phyloP scores from a whole-genome alignment of 2,329 filamentous ascomycete species.

The Botrytis deweyae region DNA sequence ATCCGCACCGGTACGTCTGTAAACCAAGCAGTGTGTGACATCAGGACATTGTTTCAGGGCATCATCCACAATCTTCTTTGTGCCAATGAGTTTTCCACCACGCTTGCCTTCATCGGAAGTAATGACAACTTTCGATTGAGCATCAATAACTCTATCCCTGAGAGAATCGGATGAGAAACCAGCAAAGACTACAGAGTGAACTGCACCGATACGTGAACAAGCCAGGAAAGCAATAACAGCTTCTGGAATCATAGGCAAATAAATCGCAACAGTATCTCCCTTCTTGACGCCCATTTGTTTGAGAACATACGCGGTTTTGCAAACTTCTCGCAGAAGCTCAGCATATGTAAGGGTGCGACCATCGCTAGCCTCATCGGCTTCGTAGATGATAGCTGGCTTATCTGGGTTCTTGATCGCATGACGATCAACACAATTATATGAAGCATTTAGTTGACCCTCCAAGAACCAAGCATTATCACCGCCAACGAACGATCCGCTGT shows the following conservation, averaged over 20 bases:
- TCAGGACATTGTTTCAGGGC: constrained; percentile 94
- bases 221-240: constrained; percentile 89
- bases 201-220: constrained; percentile 85
- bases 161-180: constrained; percentile 97
- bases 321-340: constrained; percentile 91
- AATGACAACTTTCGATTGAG: constrained; percentile 88
- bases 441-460: constrained; percentile 90
- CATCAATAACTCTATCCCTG: constrained; percentile 90
- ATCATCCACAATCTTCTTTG: constrained; percentile 99
- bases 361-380: constrained; percentile 86
- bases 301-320: constrained; percentile 78
- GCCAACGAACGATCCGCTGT: constrained; percentile 69
- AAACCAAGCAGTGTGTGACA: constrained; percentile 82
- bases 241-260: constrained; percentile 98
- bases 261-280: constrained; percentile 95
- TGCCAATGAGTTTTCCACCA: constrained; percentile 94
- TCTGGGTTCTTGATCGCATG: constrained; percentile 94
- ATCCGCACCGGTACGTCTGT: constrained; percentile 90
- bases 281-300: constrained; percentile 96
- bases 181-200: constrained; percentile 97
- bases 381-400: constrained; percentile 96
- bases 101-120: constrained; percentile 97
- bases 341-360: constrained; percentile 89
- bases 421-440: constrained; percentile 95
- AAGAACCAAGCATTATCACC: constrained; percentile 94